Evolutionary conservation across 805 yeast species (phyloP), one percentile per base, ranked within the genome.

Genomic region (Blastobotrys terrestris): DNA sequence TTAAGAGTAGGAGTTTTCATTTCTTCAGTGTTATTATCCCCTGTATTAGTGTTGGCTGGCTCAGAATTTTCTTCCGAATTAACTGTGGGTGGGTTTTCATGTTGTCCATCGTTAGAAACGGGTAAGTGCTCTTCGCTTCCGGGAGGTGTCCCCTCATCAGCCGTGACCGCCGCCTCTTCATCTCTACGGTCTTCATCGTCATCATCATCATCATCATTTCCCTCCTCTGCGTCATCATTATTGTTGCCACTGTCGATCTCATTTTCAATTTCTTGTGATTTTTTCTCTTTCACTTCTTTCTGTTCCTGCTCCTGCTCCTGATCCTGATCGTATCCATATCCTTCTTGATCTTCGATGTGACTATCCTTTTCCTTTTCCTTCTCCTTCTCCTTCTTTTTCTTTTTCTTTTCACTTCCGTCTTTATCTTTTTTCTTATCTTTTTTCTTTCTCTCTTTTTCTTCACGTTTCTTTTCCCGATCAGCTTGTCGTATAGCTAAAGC

Each of bases 161-260:
- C 56, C 82, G 77, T 0, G 59, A 73, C 8, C 58, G 70, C 2
- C 67, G 78, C 11, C 60, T 71, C 53, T 55, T 73, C 5, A 44
- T 46, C 1, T 58, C 52, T 4, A 5, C 7, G 22, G 31, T 21
- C 46, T 5, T 7, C 46, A 26, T 11, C 35, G 35, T 5, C 11
- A 26, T 11, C 11, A 26, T 26, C 35, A 26, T 26, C 35, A 26
- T 26, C n/a, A n/a, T n/a, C n/a, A n/a, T n/a, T n/a, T n/a, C n/a
- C 46, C 11, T 7, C 46, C 5, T 11, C 35, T 5, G 35, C 11
- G 11, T 11, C 11, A 26, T 26, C 35, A 26, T 26, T 11, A 26
- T 26, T 26, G 11, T 26, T 26, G 11, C 35, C 35, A 26, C 11
- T 26, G 35, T 26, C n/a, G n/a, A n/a, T n/a, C n/a, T n/a, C n/a